Evolutionary conservation across 192 early-diverging fungal species (phyloP).

Genomic region (Umbelopsis ramanniana): DNA sequence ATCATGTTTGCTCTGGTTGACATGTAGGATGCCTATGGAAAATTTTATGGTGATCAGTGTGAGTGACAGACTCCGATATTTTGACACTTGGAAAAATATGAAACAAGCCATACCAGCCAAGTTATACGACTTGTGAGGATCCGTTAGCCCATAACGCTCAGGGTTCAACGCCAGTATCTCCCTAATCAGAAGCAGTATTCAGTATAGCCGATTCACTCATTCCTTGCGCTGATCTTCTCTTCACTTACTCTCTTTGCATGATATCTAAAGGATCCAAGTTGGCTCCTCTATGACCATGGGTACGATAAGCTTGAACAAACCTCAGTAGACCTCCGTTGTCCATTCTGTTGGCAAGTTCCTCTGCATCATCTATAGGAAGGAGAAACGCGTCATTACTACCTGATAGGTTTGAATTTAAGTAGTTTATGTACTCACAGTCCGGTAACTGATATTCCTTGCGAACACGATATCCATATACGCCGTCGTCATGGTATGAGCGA

Average conservation of each 20-base stretch:
- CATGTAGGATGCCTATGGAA: constrained; percentile 68
- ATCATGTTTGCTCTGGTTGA: constrained; percentile 56
- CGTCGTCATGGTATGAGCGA: constrained; percentile 73
- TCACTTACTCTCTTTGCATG: constrained; percentile 65
- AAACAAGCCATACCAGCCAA: constrained; percentile 52
- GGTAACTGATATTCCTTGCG: constrained; percentile 68
- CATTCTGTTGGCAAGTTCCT: constrained; percentile 84
- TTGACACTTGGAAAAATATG: neutral
- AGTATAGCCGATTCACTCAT: neutral
- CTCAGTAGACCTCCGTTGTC: constrained; percentile 84
- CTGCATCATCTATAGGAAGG: constrained; percentile 58
- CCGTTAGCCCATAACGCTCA: constrained; percentile 78
- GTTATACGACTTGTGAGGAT: constrained; percentile 58
- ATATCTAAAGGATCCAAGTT: constrained; percentile 88
- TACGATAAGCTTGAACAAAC: constrained; percentile 79
- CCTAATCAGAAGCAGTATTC: constrained; percentile 22
- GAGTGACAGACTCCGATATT: neutral
- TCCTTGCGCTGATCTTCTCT: neutral
- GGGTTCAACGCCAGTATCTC: constrained; percentile 78
- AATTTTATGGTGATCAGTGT: neutral
- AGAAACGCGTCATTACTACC: neutral
- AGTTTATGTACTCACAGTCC: constrained; percentile 66
- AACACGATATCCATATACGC: constrained; percentile 88
- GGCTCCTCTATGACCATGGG: constrained; percentile 81
- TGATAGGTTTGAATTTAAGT: neutral